Conservation (phyloP, 1,139 yeast genomes). For the Zygotorulaspora mrakii region DNA sequence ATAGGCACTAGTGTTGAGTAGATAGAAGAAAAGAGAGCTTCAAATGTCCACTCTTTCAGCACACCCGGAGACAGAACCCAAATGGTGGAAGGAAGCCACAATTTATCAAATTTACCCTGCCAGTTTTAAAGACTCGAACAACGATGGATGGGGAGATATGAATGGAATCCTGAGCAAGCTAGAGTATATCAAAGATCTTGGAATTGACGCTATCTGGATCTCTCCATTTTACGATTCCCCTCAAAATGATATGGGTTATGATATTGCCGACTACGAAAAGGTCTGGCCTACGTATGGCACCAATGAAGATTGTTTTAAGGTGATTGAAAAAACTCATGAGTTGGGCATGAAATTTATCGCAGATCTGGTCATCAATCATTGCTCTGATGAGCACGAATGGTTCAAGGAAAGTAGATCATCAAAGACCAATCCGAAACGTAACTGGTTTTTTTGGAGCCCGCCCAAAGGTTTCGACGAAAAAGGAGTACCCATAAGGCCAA, state of each 20-base stretch:
- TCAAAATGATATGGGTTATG: constrained; percentile 63
- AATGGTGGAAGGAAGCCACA: constrained; percentile 58
- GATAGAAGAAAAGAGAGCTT: neutral
- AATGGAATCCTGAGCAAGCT: constrained; percentile 50
- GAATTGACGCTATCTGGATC: constrained; percentile 54
- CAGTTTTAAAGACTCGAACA: constrained; percentile 53
- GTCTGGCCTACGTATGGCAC: constrained; percentile 45
- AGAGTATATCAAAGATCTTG: constrained; percentile 50
- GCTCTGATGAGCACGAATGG: constrained; percentile 55
- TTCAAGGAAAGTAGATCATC: constrained; percentile 54
- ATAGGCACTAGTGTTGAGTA: too few relatives aligned
- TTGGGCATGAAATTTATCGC: constrained; percentile 45
- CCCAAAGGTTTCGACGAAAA: constrained; percentile 43
- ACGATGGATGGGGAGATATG: constrained; percentile 56
- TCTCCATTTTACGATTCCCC: constrained; percentile 60
- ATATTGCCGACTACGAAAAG: constrained; percentile 34
- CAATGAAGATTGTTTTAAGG: constrained; percentile 47
- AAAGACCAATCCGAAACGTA: constrained; percentile 50
- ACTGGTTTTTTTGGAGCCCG: constrained; percentile 58
- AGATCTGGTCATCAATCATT: constrained; percentile 58
- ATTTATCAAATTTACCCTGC: constrained; percentile 61
- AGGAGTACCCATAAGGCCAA: constrained; percentile 52
- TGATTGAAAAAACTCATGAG: constrained; percentile 39
- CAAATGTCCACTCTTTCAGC: neutral
- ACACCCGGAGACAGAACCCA: constrained; percentile 20